Evolutionary conservation across 495 filamentous ascomycete genomes (phyloP), one percentile per base, ranked within the genome.

Genomic region (Lasiosphaeris hirsuta): DNA sequence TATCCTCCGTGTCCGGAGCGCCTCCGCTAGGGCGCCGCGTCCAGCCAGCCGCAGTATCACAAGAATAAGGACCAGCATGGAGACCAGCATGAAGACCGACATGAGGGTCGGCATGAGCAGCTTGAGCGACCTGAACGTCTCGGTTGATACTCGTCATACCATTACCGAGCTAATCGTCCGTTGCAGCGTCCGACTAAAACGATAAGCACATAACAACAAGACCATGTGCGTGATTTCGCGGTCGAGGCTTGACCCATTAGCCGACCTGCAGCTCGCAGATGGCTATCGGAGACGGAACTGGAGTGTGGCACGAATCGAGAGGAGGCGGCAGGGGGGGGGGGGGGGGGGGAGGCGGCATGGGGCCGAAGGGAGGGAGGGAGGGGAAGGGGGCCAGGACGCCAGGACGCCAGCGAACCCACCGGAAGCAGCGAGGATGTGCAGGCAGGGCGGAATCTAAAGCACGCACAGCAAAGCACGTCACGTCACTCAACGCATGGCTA

Each of bases 221-320:
- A 49, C 34, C 9, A 41, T 38, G 58, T 49, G 60, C 50, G 51
- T 58, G 51, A 44, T 42, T 54, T 30, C 41, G 48, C 17, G 17
- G 38, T 33, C 18, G 23, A 15, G 39, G 18, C 52, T 33, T 44
- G 45, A 39, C 42, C 44, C 51, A 56, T 62, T 64, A 54, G 57
- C 53, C 45, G 35, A 40, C 23, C 56, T 60, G 39, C 52, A 59
- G 38, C 44, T 39, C 44, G 64, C 67, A 70, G 65, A 61, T 60
- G 61, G 59, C 63, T 61, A 64, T 64, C 65, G 54, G 51, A 19
- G 50, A 39, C 30, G 17, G 34, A 47, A 19, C 30, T 38, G 37
- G 42, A 38, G 41, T 43, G 42, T 47, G 51, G 56, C 63, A 61
- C 52, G 57, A 62, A 63, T 63, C 50, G 60, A 53, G 40, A 52